phyloP scores from a whole-genome alignment of 306 rosid genomes.

The Carpinus fangiana region DNA sequence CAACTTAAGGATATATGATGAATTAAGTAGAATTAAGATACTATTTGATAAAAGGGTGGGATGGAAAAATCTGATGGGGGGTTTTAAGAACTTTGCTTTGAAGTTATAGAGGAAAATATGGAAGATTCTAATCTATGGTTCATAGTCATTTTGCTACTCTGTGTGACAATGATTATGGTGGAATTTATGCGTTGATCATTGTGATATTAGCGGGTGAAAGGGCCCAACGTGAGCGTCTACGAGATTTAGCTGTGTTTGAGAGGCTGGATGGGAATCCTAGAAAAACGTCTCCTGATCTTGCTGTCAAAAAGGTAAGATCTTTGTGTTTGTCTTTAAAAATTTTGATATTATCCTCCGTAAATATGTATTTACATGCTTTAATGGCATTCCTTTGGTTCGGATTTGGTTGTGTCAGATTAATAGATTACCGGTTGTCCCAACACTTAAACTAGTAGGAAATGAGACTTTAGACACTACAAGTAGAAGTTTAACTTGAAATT shows the following conservation, averaged over 20 bases:
- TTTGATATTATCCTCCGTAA: constrained; percentile 9
- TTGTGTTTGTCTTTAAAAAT: background rate
- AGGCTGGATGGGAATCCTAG: constrained; percentile 68
- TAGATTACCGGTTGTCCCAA: no score
- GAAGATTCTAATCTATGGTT: no score
- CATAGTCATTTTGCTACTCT: background rate
- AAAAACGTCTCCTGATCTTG: constrained; percentile 67
- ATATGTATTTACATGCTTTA: constrained; percentile 7
- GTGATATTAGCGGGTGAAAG: constrained; percentile 67
- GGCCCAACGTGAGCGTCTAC: constrained; percentile 68
- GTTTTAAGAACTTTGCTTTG: no score
- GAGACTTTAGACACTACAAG: no score
- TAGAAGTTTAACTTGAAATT: no score
- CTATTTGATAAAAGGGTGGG: no score
- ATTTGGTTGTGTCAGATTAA: background rate
- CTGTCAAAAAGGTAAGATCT: constrained; percentile 73
- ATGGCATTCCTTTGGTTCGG: background rate
- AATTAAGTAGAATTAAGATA: no score
- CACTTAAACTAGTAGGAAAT: no score
- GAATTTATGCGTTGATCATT: background rate
- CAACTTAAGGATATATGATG: background rate
- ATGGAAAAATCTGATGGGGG: no score
- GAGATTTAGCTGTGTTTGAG: constrained; percentile 90
- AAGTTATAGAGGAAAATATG: no score
- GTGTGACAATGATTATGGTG: no score